phyloP scores from a whole-genome alignment of 2,329 filamentous ascomycete genomes.

The Beauveria bassiana region DNA sequence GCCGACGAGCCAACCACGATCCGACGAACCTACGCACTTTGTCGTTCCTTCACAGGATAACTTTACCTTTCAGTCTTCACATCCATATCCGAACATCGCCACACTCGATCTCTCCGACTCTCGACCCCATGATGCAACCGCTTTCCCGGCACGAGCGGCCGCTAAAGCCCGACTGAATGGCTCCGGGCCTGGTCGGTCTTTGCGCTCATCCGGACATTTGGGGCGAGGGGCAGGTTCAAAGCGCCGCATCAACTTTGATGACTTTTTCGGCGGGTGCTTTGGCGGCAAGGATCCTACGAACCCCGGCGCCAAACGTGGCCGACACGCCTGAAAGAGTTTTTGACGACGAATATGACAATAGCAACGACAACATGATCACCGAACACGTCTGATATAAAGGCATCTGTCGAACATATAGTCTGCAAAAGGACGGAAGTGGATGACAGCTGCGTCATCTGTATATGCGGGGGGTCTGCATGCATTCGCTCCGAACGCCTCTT shows the following conservation, averaged over 20 bases:
- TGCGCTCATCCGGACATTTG: slow-evolving; percentile 33
- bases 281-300: slow-evolving; percentile 54
- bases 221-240: slow-evolving; percentile 63
- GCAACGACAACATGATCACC: slow-evolving; percentile 13
- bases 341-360: not conserved
- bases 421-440: not conserved
- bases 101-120: slow-evolving; percentile 53
- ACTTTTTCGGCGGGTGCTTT: slow-evolving; percentile 65
- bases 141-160: slow-evolving; percentile 20
- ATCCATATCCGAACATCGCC: slow-evolving; percentile 53
- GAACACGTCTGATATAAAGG: not conserved
- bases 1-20: slow-evolving; percentile 19
- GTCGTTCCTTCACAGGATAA: slow-evolving; percentile 48
- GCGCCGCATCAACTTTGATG: slow-evolving; percentile 63
- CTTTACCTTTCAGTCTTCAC: slow-evolving; percentile 63
- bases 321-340: slow-evolving; percentile 30
- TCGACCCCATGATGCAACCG: slow-evolving; percentile 31
- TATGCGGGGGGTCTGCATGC: not conserved
- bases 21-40: slow-evolving; percentile 29
- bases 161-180: slow-evolving; percentile 23
- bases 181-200: slow-evolving; percentile 18
- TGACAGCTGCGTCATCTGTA: not conserved
- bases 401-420: slow-evolving; percentile 1
- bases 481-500: not conserved
- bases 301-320: slow-evolving; percentile 40